A percentile compares a stretch with the other conserved stretches of the same genome.
phyloP scores from a whole-genome alignment of 2,329 filamentous ascomycete species.

The Trichophyton rubrum region DNA sequence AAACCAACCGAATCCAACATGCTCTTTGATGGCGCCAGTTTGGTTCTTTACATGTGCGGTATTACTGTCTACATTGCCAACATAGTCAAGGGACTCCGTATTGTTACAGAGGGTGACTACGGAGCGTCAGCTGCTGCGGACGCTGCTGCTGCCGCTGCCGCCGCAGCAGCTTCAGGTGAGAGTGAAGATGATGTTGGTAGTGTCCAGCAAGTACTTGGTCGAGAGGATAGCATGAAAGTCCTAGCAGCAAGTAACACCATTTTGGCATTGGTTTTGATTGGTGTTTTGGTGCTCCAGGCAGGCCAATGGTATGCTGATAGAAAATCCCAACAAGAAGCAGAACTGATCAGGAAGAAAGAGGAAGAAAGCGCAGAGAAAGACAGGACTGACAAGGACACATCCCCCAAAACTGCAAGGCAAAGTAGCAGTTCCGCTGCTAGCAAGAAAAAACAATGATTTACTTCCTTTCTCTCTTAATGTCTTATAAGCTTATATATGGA shows the following conservation, averaged over 20 bases:
- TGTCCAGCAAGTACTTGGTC: constrained; percentile 57
- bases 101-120: constrained; percentile 63
- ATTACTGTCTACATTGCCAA: constrained; percentile 90
- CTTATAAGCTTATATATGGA: neutral
- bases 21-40: constrained; percentile 69
- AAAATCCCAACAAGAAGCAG: constrained; percentile 72
- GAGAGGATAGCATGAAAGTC: constrained; percentile 84
- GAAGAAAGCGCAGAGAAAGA: constrained; percentile 31
- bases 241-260: constrained; percentile 93
- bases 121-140: constrained; percentile 26
- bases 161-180: constrained; percentile 8
- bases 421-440: constrained; percentile 13
- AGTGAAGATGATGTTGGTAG: constrained; percentile 31
- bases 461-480: neutral
- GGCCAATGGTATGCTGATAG: constrained; percentile 98
- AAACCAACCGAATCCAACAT: constrained; percentile 86
- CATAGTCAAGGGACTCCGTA: constrained; percentile 85
- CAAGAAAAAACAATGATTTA: constrained; percentile 23
- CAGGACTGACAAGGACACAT: constrained; percentile 11
- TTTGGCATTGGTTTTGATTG: constrained; percentile 78
- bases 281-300: constrained; percentile 82
- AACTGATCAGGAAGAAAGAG: constrained; percentile 47
- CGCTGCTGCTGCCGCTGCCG: neutral
- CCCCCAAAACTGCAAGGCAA: constrained; percentile 16
- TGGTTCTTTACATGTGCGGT: constrained; percentile 69